These are phyloP conservation scores for Termitomyces eurrhizus DNA, from an alignment of 768 basidiomycete genomes.

Conservation along the genomic window DNA sequence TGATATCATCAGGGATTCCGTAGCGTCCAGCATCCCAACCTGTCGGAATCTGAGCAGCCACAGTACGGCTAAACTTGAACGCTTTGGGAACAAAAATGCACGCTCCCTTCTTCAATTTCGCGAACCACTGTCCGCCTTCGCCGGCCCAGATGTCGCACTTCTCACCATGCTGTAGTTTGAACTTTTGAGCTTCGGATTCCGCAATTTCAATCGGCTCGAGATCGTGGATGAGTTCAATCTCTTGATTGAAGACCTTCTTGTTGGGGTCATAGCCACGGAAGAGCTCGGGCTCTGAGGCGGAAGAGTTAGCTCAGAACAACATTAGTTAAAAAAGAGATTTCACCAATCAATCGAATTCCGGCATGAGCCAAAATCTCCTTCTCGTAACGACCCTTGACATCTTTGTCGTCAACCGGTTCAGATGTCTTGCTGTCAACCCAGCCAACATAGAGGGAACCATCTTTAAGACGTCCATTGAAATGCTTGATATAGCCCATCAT, in stretches of 20 bases:
- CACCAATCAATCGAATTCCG: constrained; percentile 92
- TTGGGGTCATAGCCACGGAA: constrained; percentile 98
- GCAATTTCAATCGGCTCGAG: constrained; percentile 94
- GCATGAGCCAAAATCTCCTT: constrained; percentile 89
- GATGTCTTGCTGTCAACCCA: constrained; percentile 95
- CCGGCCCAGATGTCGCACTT: constrained; percentile 95
- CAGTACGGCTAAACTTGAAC: constrained; percentile 89
- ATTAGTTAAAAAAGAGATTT: constrained; percentile 20
- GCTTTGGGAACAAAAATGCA: constrained; percentile 92
- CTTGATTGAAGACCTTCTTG: constrained; percentile 97
- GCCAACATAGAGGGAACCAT: constrained; percentile 89
- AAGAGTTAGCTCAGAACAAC: background rate
- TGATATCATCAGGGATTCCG: constrained; percentile 94
- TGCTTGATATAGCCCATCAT: constrained; percentile 99
- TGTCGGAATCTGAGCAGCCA: constrained; percentile 94
- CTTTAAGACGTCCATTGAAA: constrained; percentile 95
- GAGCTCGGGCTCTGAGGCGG: constrained; percentile 80
- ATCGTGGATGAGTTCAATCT: constrained; percentile 94
- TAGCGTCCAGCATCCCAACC: constrained; percentile 97
- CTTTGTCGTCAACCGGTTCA: constrained; percentile 97
- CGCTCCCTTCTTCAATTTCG: constrained; percentile 98
- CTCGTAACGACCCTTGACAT: constrained; percentile 90
- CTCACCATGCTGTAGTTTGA: constrained; percentile 95
- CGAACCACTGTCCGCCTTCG: constrained; percentile 93
- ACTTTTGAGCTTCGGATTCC: constrained; percentile 86